Percentiles rank a stretch among this genome's conserved stretches.
Evolutionary conservation across 2,329 filamentous ascomycete species (phyloP).

Genomic region (Dactylonectria macrodidyma): DNA sequence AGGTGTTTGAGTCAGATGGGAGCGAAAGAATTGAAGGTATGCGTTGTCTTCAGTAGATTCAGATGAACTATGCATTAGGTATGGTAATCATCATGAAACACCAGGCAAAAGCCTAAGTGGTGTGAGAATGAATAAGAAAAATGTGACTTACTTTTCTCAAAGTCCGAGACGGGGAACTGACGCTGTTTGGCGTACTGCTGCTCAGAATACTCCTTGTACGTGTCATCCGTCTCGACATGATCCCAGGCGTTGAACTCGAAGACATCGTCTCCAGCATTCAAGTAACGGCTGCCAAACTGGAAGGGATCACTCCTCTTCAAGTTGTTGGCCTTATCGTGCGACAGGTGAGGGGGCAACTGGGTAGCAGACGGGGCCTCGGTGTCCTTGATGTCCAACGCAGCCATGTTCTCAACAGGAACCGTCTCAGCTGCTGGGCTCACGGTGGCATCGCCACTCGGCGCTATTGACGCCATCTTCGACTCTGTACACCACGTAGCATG

Average conservation of each 20-base stretch:
- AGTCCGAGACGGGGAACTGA: conserved; percentile 88
- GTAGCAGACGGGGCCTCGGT: conserved; percentile 33
- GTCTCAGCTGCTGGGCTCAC: conserved; percentile 37
- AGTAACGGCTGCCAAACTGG: conserved; percentile 91
- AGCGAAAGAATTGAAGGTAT: conserved; percentile 77
- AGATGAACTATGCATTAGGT: conserved; percentile 80
- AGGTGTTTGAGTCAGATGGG: conserved; percentile 72
- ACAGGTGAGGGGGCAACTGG: conserved; percentile 72
- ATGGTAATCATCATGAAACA: conserved; percentile 70
- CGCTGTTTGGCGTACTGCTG: conserved; percentile 89
- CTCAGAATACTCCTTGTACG: conserved; percentile 89
- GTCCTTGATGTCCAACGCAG: conserved; percentile 47
- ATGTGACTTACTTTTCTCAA: conserved; percentile 81
- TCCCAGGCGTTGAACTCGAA: conserved; percentile 99
- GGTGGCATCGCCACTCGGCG: conserved; percentile 43
- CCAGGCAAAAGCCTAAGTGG: conserved; percentile 41
- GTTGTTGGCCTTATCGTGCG: conserved; percentile 80
- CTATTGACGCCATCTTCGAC: conserved; percentile 44
- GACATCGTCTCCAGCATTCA: conserved; percentile 88
- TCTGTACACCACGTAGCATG: conserved; percentile 39
- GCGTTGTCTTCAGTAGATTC: conserved; percentile 75
- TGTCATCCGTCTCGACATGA: conserved; percentile 92
- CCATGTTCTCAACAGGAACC: conserved; percentile 43
- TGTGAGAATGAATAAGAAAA: conserved; percentile 15
- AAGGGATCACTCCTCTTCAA: conserved; percentile 93